These are phyloP conservation scores for Pyrenophora teres DNA, from an alignment of 2,329 filamentous ascomycete species.

Conservation along the genomic window DNA sequence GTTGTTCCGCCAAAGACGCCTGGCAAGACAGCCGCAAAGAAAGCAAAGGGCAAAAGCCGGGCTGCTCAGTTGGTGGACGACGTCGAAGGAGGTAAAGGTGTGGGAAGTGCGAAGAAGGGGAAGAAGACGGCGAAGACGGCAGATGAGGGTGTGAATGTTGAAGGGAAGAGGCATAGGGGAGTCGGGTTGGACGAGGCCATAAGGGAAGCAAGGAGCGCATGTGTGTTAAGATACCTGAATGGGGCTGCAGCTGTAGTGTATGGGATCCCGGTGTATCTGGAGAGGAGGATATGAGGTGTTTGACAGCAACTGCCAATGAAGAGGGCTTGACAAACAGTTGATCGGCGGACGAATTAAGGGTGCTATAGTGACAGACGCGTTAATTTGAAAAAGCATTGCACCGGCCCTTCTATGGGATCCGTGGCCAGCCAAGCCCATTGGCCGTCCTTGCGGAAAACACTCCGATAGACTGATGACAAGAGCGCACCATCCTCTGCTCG, in stretches of 20 bases:
- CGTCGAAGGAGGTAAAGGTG: slow-evolving; percentile 29
- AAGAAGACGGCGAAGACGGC: slow-evolving; percentile 35
- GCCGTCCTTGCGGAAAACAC: slow-evolving; percentile 9
- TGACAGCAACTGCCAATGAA: neutral
- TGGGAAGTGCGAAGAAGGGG: slow-evolving; percentile 22
- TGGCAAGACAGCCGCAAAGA: slow-evolving; percentile 30
- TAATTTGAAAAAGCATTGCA: slow-evolving; percentile 1
- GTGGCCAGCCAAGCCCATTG: neutral
- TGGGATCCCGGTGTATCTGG: slow-evolving; percentile 87
- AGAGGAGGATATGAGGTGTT: slow-evolving; percentile 21
- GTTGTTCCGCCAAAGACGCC: slow-evolving; percentile 28
- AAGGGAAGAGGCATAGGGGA: slow-evolving; percentile 30
- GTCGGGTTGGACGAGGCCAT: slow-evolving; percentile 77
- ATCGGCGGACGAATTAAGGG: neutral
- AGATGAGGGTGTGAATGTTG: slow-evolving; percentile 31
- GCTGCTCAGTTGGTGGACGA: slow-evolving; percentile 31
- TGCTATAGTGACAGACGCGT: neutral
- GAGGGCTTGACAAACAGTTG: neutral
- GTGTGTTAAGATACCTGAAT: slow-evolving; percentile 87
- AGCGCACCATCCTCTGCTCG: slow-evolving; percentile 2
- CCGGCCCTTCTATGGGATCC: neutral
- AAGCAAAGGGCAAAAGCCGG: slow-evolving; percentile 38
- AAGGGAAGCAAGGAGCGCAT: slow-evolving; percentile 72
- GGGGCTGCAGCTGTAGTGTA: slow-evolving; percentile 93
- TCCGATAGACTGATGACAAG: slow-evolving; percentile 5